Evolutionary conservation across 139 green algal genomes (phyloP), one percentile per base, ranked within the genome.

Genomic region (Pseudopediastrum boryanum): DNA sequence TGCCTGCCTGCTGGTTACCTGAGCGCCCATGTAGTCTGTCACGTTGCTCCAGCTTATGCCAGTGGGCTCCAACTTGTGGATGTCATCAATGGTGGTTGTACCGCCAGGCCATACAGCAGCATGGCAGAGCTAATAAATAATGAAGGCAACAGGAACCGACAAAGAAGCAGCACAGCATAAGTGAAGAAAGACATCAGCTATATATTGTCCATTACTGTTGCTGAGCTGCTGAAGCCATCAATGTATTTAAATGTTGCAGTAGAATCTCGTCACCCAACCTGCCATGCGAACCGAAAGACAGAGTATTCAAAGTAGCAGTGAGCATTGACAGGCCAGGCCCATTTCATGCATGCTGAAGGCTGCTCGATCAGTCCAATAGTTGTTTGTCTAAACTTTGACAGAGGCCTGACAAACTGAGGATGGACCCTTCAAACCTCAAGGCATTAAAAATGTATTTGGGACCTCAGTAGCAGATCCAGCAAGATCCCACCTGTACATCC

Each of bases 41-140:
- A 63, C 52, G 52, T 63, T 63, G 52, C 52, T 63, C 52, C 52
- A 63, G 52, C 52, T 63, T n/a, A 63, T 63, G 52, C 52, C 31
- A n/a, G 29, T n/a, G 31, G 52, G 52, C 52, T 9, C 4, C 52
- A 63, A n/a, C 6, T 4, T 12, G 9, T 25, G 4, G 9, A 63
- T 63, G 52, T 4, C 7, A 5, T 25, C 6, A 27, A 12, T 63
- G 52, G 31, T n/a, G 4, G 8, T n/a, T 5, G 29, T n/a, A 63
- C 31, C 6, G 29, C 25, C 5, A 12, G 52, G 52, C 52, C 31
- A n/a, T n/a, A 63, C 52, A 36, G 52, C 52, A 7, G 6, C 52
- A 12, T 63, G 52, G 52, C 31, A n/a, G 25, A 63, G 52, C 52
- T 63, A n/a, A n/a, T n/a, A n/a, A n/a, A n/a, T n/a, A n/a, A n/a